These are phyloP conservation scores for Emydomyces testavorans DNA, from an alignment of 2,329 filamentous ascomycete species.

Conservation along the genomic window DNA sequence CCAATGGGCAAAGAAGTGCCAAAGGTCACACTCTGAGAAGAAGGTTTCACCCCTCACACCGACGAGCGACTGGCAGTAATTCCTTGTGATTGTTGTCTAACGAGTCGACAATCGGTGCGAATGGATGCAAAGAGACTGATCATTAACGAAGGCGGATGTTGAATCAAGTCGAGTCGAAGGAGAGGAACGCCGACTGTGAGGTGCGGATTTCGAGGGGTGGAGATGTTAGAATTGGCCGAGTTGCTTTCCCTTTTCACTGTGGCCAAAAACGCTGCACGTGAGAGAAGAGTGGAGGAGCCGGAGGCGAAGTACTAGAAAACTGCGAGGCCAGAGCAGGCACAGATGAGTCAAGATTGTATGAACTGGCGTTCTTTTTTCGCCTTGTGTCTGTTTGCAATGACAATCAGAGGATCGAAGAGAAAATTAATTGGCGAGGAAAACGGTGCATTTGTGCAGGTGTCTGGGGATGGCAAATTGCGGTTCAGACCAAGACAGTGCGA, in stretches of 20 bases:
- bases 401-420: neutral
- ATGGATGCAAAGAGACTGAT: neutral
- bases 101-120: neutral
- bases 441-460: neutral
- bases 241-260: neutral
- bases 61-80: neutral
- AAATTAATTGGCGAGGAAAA: neutral
- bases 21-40: neutral
- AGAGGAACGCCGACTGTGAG: neutral
- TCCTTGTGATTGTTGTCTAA: neutral
- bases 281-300: neutral
- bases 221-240: conserved; percentile 1
- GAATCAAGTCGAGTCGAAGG: too few relatives aligned
- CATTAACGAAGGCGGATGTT: too few relatives aligned
- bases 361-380: neutral
- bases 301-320: neutral
- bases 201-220: neutral
- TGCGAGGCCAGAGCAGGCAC: neutral
- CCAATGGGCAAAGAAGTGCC: neutral
- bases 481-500: conserved; percentile 1
- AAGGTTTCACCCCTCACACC: neutral
- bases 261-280: neutral
- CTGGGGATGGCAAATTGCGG: neutral
- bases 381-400: neutral
- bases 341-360: neutral